phyloP scores from a whole-genome alignment of 2,329 filamentous ascomycete species.

The Arthrobotrys sinensis region DNA sequence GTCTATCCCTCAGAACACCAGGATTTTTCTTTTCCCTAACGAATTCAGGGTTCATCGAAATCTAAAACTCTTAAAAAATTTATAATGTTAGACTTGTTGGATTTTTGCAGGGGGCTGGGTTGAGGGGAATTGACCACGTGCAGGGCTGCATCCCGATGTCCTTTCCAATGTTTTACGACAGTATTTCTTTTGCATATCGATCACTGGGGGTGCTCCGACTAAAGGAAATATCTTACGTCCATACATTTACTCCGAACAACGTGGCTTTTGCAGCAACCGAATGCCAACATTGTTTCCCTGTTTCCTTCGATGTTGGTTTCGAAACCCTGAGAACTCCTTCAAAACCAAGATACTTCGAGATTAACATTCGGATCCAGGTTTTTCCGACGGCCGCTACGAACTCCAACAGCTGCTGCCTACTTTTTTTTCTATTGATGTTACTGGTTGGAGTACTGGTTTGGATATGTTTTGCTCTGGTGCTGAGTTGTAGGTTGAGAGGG shows the following conservation, averaged over 20 bases:
- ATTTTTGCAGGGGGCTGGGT: conserved; percentile 9
- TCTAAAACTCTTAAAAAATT: conserved; percentile 14
- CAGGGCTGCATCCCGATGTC: conserved; percentile 12
- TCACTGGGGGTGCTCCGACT: neutral
- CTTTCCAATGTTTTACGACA: conserved; percentile 12
- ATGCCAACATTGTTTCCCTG: conserved; percentile 18
- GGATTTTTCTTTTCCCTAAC: neutral
- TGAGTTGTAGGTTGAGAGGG: neutral
- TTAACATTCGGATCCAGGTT: neutral
- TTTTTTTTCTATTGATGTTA: neutral
- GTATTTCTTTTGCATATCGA: conserved; percentile 12
- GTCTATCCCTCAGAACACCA: neutral
- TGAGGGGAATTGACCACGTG: conserved; percentile 23
- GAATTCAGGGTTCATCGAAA: conserved; percentile 4
- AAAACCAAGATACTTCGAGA: neutral
- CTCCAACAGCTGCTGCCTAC: conserved; percentile 13
- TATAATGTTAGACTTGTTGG: conserved; percentile 35
- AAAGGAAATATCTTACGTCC: neutral
- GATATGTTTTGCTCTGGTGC: neutral
- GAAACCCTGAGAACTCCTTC: conserved; percentile 1
- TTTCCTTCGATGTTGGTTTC: conserved; percentile 26
- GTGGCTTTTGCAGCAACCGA: conserved; percentile 31
- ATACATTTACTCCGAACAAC: conserved; percentile 33
- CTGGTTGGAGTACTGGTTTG: conserved; percentile 1
- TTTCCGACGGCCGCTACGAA: neutral